Percentiles rank a stretch among this genome's conserved stretches.
phyloP scores from a whole-genome alignment of 2,329 filamentous ascomycete species.

The Taxawa tesnikishii region DNA sequence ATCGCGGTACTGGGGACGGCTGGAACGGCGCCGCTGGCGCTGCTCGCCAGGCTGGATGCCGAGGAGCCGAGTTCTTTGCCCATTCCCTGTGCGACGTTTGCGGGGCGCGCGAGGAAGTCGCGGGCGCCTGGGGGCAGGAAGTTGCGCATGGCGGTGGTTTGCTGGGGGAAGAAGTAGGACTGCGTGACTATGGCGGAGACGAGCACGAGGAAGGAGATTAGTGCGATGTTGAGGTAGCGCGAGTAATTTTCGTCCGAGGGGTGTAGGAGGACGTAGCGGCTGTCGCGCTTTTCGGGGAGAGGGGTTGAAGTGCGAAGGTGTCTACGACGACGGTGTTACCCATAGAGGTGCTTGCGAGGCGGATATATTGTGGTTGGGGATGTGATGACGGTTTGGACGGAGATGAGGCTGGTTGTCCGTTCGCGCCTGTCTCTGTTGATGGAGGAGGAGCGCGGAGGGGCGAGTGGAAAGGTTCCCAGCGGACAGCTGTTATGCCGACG shows the following conservation, averaged over 20 bases:
- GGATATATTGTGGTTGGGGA: conserved; percentile 47
- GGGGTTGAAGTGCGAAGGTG: conserved; percentile 53
- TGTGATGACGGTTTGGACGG: too few species aligned
- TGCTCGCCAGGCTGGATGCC: conserved; percentile 13
- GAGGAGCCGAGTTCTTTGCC: conserved; percentile 12
- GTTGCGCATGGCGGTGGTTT: conserved; percentile 42
- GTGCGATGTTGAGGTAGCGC: conserved; percentile 40
- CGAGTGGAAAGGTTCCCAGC: conserved; percentile 33
- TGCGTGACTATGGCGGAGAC: conserved; percentile 52
- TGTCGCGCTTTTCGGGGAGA: conserved; percentile 31
- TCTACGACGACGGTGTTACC: conserved; percentile 71
- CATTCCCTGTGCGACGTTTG: conserved; percentile 7
- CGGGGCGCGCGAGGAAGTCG: conserved; percentile 14
- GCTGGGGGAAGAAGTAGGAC: conserved; percentile 47
- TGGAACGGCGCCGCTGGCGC: conserved; percentile 5
- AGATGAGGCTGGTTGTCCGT: conserved; percentile 8
- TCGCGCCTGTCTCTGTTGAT: conserved; percentile 12
- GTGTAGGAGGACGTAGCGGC: conserved; percentile 59
- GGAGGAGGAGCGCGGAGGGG: conserved; percentile 17
- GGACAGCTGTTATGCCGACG: conserved; percentile 42
- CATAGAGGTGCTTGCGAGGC: conserved; percentile 70
- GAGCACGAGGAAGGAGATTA: conserved; percentile 50
- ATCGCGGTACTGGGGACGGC: conserved; percentile 1
- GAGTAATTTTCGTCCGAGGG: conserved; percentile 39
- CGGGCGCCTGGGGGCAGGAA: conserved; percentile 43